Evolutionary conservation across 23 red algal genomes (phyloP).

Genomic region (Agarophyton chilense): DNA sequence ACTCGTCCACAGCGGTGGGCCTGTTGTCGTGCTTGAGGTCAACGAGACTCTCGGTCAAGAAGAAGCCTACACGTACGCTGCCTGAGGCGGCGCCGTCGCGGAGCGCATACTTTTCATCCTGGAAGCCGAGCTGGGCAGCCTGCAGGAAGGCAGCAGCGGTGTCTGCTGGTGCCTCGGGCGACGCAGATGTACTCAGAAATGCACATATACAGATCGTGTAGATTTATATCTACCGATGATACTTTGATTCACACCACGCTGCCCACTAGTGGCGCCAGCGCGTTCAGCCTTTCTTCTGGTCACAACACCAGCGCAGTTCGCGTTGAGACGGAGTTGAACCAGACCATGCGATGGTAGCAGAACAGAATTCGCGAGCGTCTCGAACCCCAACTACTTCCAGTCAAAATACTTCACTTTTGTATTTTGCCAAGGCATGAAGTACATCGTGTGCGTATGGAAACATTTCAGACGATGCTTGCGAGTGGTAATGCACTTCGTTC

Average conservation of each 20-base stretch:
- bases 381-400: slow-evolving; percentile 64
- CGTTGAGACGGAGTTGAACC: slow-evolving; percentile 66
- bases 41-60: background rate
- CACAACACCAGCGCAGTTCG: slow-evolving; percentile 35
- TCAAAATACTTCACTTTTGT: slow-evolving; percentile 30
- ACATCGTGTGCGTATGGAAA: slow-evolving; percentile 67
- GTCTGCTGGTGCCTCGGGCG: too few species aligned
- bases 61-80: background rate
- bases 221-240: too few species aligned
- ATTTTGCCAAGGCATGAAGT: slow-evolving; percentile 36
- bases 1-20: background rate
- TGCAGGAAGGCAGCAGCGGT: too few species aligned
- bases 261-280: too few species aligned
- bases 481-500: slow-evolving; percentile 58
- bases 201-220: too few species aligned
- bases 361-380: slow-evolving; percentile 35
- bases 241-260: too few species aligned
- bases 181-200: too few species aligned
- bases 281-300: slow-evolving; percentile 50
- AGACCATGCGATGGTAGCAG: slow-evolving; percentile 67
- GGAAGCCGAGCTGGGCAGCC: background rate
- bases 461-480: background rate
- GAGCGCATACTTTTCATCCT: background rate
- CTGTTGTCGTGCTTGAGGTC: background rate
- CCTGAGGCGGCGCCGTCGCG: background rate